phyloP scores from a whole-genome alignment of 495 filamentous ascomycete genomes.

The Xylaria longipes region DNA sequence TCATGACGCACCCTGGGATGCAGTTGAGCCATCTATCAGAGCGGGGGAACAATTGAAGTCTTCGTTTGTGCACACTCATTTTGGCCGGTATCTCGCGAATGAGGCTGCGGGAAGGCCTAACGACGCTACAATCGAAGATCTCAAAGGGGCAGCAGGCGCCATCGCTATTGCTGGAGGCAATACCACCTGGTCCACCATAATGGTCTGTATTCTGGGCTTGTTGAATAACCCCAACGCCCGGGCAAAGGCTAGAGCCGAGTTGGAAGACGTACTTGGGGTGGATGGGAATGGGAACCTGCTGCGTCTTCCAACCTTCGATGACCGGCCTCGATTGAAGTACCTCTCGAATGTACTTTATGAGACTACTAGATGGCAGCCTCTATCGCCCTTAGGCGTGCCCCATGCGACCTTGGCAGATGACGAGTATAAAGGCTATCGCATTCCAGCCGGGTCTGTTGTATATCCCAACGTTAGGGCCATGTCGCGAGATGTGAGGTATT shows the following conservation, averaged over 20 bases:
- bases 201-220: slow-evolving; percentile 50
- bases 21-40: slow-evolving; percentile 10
- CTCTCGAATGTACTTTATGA: slow-evolving; percentile 60
- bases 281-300: slow-evolving; percentile 35
- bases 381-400: slow-evolving; percentile 65
- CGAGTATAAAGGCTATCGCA: slow-evolving; percentile 54
- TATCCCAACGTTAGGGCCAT: slow-evolving; percentile 57
- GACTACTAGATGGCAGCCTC: slow-evolving; percentile 65
- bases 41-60: not conserved
- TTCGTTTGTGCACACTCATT: slow-evolving; percentile 35
- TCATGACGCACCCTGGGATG: slow-evolving; percentile 24
- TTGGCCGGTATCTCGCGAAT: slow-evolving; percentile 32
- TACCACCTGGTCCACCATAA: slow-evolving; percentile 50
- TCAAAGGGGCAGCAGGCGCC: slow-evolving; percentile 56
- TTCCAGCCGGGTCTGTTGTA: slow-evolving; percentile 52
- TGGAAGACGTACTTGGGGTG: slow-evolving; percentile 59
- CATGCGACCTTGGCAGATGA: slow-evolving; percentile 63
- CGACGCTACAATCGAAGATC: slow-evolving; percentile 50
- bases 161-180: slow-evolving; percentile 59
- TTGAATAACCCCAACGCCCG: slow-evolving; percentile 55
- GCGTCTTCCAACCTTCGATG: slow-evolving; percentile 55
- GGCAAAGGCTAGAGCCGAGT: slow-evolving; percentile 61
- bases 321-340: slow-evolving; percentile 60
- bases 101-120: slow-evolving; percentile 35
- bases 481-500: slow-evolving; percentile 47